Conservation (phyloP, 2,329 filamentous ascomycete species). For the Elsinoe batatas region DNA sequence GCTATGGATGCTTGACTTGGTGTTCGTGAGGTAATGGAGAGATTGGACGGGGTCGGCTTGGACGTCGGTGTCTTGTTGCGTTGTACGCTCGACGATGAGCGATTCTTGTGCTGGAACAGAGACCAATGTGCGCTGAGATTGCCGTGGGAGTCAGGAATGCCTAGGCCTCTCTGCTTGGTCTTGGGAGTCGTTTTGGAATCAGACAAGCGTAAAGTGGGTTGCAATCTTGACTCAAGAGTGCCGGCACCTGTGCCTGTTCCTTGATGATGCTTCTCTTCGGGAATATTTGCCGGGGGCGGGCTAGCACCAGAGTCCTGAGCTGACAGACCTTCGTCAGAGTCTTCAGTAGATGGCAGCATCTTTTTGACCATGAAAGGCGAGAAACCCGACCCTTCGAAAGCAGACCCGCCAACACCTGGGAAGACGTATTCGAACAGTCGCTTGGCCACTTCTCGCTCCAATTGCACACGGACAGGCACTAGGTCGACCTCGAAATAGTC, state of each 20-base stretch:
- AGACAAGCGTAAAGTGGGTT: conserved; percentile 61
- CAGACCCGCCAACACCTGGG: conserved; percentile 58
- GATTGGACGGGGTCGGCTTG: conserved; percentile 20
- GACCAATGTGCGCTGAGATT: conserved; percentile 31
- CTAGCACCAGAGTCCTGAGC: neutral
- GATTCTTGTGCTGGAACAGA: conserved; percentile 34
- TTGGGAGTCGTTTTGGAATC: conserved; percentile 27
- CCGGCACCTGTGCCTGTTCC: conserved; percentile 55
- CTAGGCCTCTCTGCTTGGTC: conserved; percentile 24
- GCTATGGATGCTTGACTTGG: conserved; percentile 24
- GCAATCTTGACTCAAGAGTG: conserved; percentile 70
- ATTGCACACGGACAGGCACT: conserved; percentile 84
- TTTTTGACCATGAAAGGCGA: conserved; percentile 53
- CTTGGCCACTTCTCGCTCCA: conserved; percentile 87
- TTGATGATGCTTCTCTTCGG: conserved; percentile 38
- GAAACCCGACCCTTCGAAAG: conserved; percentile 43
- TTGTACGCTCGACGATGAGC: conserved; percentile 19
- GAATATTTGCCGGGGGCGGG: conserved; percentile 15
- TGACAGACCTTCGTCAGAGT: conserved; percentile 33
- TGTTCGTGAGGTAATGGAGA: conserved; percentile 21
- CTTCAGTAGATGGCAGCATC: conserved; percentile 37
- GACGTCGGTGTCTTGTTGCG: conserved; percentile 18
- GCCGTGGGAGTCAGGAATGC: conserved; percentile 21
- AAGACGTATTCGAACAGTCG: conserved; percentile 96
- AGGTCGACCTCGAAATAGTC: conserved; percentile 93